These are phyloP conservation scores for Cyclotella choctawhatcheeana DNA, from an alignment of 108 stramenopile species.

Conservation along the genomic window DNA sequence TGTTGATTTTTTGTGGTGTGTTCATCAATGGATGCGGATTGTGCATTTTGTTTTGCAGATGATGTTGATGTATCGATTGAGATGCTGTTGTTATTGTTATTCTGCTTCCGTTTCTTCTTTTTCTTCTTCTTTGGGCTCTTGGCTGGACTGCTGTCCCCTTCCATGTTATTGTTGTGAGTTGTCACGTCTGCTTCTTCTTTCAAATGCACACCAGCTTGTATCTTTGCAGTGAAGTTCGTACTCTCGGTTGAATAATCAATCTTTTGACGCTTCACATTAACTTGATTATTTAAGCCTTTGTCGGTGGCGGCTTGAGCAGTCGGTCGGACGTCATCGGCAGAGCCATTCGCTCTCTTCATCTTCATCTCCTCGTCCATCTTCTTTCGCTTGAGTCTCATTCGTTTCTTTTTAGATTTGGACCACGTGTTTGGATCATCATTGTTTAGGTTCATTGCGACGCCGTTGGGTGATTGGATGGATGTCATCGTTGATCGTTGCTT, in stretches of 20 bases:
- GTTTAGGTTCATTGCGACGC: neutral
- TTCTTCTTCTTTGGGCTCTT: constrained; percentile 19
- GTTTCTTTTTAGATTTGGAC: constrained; percentile 51
- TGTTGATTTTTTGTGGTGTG: neutral
- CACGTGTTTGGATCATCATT: constrained; percentile 36
- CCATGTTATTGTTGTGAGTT: neutral
- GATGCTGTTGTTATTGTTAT: neutral
- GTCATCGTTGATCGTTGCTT: no score
- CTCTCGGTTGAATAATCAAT: neutral
- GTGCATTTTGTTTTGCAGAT: neutral
- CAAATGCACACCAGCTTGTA: neutral
- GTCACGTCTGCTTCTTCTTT: neutral
- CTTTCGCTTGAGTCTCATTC: constrained; percentile 46
- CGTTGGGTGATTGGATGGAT: constrained; percentile 5
- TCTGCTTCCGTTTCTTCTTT: constrained; percentile 21
- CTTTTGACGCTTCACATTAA: constrained; percentile 3
- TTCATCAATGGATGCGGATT: neutral
- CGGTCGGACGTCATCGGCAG: constrained; percentile 2
- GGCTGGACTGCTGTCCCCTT: neutral
- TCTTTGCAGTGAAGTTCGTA: no score
- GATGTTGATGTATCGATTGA: neutral
- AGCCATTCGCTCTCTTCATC: neutral
- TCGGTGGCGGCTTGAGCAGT: no score
- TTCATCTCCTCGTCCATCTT: constrained; percentile 34
- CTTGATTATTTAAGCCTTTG: no score